phyloP scores from a whole-genome alignment of 2,329 filamentous ascomycete genomes.

The Leptographium lundbergii region DNA sequence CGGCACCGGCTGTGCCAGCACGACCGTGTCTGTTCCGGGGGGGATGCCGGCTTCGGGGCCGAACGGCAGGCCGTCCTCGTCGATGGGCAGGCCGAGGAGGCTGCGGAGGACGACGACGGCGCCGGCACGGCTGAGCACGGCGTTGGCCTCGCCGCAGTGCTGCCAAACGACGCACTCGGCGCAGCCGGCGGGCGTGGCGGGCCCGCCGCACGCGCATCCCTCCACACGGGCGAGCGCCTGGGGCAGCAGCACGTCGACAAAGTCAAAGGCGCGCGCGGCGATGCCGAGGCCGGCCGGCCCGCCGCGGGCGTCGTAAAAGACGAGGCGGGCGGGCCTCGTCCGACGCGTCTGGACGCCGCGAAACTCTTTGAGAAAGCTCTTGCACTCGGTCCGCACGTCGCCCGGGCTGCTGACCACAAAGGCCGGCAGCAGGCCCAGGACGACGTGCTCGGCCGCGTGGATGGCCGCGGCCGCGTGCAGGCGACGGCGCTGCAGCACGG shows the following conservation, averaged over 20 bases:
- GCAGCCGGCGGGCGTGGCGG: conserved; percentile 71
- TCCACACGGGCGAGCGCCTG: conserved; percentile 69
- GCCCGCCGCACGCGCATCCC: conserved; percentile 50
- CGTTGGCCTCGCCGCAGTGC: conserved; percentile 71
- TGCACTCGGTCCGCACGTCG: conserved; percentile 91
- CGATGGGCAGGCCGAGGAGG: conserved; percentile 63
- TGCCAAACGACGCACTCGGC: conserved; percentile 83
- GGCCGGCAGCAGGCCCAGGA: conserved; percentile 76
- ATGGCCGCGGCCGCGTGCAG: conserved; percentile 82
- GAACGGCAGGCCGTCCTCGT: conserved; percentile 75
- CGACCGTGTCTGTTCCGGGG: conserved; percentile 69
- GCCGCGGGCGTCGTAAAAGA: conserved; percentile 92
- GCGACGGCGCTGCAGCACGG: conserved; percentile 59
- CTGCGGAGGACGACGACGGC: conserved; percentile 69
- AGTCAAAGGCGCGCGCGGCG: conserved; percentile 86
- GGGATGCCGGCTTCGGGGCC: conserved; percentile 61
- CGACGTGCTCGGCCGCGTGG: conserved; percentile 86
- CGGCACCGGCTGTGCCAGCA: conserved; percentile 57
- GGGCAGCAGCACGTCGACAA: conserved; percentile 63
- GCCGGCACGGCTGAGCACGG: conserved; percentile 88
- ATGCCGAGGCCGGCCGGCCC: conserved; percentile 75
- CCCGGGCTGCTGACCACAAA: conserved; percentile 84
- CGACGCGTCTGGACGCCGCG: conserved; percentile 31
- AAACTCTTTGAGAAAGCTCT: conserved; percentile 79
- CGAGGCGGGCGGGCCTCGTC: conserved; percentile 75